Evolutionary conservation across 1,284 basidiomycete genomes (phyloP).

Genomic region (Ganoderma resinaceum): DNA sequence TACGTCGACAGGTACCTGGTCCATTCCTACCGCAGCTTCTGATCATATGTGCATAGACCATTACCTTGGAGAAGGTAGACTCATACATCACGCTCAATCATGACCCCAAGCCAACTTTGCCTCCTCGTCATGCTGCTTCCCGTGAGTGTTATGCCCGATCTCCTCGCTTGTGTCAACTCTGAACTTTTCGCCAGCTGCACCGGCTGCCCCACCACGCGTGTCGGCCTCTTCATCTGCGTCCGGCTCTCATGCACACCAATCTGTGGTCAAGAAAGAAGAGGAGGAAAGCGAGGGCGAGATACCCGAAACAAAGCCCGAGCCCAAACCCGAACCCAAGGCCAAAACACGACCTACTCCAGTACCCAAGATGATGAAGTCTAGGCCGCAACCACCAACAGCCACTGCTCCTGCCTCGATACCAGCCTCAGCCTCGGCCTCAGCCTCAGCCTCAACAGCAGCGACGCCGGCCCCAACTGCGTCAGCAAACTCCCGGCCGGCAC

Average conservation of each 20-base stretch:
- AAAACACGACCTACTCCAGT: constrained; percentile 19
- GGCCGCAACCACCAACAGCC: not conserved
- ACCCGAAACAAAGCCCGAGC: constrained; percentile 22
- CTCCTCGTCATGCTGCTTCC: constrained; percentile 48
- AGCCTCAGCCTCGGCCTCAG: not conserved
- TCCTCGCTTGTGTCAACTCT: not conserved
- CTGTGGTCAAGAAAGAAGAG: constrained; percentile 42
- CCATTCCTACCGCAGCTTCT: not conserved
- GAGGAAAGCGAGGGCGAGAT: constrained; percentile 44
- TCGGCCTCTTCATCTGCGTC: constrained; percentile 32
- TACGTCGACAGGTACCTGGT: constrained; percentile 42
- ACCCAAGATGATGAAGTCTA: not conserved
- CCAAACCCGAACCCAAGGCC: constrained; percentile 8
- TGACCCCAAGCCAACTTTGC: constrained; percentile 50
- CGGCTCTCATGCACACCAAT: constrained; percentile 33
- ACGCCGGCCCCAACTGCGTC: not conserved
- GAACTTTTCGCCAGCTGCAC: constrained; percentile 16
- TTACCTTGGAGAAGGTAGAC: constrained; percentile 78
- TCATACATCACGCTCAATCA: constrained; percentile 62
- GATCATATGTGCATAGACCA: constrained; percentile 51
- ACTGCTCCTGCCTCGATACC: not conserved
- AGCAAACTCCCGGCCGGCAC: not conserved
- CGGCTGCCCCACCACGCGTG: constrained; percentile 28
- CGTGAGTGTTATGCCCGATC: constrained; percentile 45
- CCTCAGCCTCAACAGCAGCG: constrained; percentile 5